A percentile compares a stretch with the other conserved stretches of the same genome.
Conservation (phyloP, 2,329 filamentous ascomycete species). For the Aquanectria penicillioides region DNA sequence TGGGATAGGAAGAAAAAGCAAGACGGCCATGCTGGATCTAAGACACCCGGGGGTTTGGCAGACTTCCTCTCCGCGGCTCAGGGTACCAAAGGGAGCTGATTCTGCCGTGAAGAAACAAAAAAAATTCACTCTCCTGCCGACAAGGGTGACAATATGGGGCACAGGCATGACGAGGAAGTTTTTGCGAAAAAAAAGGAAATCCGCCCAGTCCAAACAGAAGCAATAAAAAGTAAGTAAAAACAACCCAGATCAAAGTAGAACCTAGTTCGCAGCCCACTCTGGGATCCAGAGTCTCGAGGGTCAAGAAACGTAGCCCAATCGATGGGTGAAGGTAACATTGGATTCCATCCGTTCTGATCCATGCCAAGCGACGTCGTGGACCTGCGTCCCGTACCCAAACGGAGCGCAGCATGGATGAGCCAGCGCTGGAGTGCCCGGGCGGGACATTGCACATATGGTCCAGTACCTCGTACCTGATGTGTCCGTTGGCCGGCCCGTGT, state of each 20-base stretch:
- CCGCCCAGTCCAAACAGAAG: conserved; percentile 10
- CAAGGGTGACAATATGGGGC: conserved; percentile 3
- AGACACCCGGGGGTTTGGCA: conserved; percentile 27
- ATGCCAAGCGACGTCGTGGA: conserved; percentile 6
- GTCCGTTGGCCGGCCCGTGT: conserved; percentile 30
- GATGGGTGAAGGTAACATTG: conserved; percentile 30
- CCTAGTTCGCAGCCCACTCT: conserved; percentile 34
- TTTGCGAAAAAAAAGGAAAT: conserved; percentile 31
- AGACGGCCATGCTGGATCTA: conserved; percentile 30
- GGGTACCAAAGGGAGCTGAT: no score
- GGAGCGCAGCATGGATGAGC: not conserved
- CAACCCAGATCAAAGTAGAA: conserved; percentile 32
- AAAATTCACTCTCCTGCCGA: conserved; percentile 12
- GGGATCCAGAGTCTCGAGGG: conserved; percentile 28
- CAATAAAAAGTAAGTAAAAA: conserved; percentile 33
- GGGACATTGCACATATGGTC: no score
- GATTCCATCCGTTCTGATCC: conserved; percentile 26
- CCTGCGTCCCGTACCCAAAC: not conserved
- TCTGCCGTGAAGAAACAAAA: not conserved
- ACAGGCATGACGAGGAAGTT: conserved; percentile 2
- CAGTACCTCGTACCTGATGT: conserved; percentile 25
- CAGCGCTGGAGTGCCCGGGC: no score
- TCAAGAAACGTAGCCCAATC: conserved; percentile 34
- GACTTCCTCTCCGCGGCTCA: conserved; percentile 11
- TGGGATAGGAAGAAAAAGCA: conserved; percentile 22